A percentile compares a stretch with the other conserved stretches of the same genome.
phyloP scores from a whole-genome alignment of 2,329 filamentous ascomycete species.

The Aureobasidium pullulans region DNA sequence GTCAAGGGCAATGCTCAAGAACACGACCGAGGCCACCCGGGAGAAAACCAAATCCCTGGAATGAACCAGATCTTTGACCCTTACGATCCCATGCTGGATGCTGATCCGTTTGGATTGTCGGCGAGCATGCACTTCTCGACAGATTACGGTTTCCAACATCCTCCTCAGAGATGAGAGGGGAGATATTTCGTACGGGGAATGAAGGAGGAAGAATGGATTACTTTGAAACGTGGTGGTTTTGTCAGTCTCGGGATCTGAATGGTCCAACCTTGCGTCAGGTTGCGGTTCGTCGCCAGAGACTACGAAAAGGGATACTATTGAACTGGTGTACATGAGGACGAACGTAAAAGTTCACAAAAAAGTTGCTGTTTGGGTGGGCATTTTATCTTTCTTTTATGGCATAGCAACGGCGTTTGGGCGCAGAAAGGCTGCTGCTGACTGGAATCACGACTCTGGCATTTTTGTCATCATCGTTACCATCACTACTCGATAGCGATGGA shows the following conservation, averaged over 20 bases:
- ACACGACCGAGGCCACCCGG: slow-evolving; percentile 16
- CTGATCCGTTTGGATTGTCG: slow-evolving; percentile 86
- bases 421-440: not conserved
- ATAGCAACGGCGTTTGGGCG: slow-evolving; percentile 10
- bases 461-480: not conserved
- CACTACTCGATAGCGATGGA: not conserved
- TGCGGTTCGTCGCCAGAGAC: not conserved
- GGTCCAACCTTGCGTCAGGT: not conserved
- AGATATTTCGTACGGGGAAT: not conserved
- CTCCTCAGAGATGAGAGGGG: slow-evolving; percentile 12
- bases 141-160: slow-evolving; percentile 60
- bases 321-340: not conserved
- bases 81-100: slow-evolving; percentile 82
- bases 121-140: slow-evolving; percentile 94
- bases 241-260: not conserved
- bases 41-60: slow-evolving; percentile 13
- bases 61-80: slow-evolving; percentile 53
- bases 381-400: not conserved
- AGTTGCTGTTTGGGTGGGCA: not conserved
- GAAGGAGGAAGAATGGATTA: not conserved
- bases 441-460: not conserved
- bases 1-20: slow-evolving; percentile 16
- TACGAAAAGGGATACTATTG: not conserved
- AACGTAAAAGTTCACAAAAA: slow-evolving; percentile 3
- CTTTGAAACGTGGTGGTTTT: not conserved